phyloP scores from a whole-genome alignment of 2,329 filamentous ascomycete genomes.

The Pseudocercospora eumusae region DNA sequence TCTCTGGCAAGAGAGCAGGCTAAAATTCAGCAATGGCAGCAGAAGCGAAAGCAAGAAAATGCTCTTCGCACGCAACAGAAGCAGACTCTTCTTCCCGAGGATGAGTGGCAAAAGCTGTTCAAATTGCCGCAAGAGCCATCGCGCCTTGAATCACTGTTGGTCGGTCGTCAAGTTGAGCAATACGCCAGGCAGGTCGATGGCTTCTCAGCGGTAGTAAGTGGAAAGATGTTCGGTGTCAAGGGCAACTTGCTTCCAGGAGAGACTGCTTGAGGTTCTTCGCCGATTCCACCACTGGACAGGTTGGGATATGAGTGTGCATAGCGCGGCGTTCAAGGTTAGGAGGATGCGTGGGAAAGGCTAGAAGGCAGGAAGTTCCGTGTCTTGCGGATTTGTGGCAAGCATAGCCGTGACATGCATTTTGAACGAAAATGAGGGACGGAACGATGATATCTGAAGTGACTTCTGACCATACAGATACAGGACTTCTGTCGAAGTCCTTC shows the following conservation, averaged over 20 bases:
- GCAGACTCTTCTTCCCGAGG: conserved; percentile 85
- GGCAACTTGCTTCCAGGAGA: conserved; percentile 64
- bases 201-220: conserved; percentile 85
- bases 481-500: not conserved
- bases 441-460: not conserved
- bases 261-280: conserved; percentile 25
- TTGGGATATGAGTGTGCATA: conserved; percentile 23
- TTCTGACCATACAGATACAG: not conserved
- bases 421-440: not conserved
- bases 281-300: conserved; percentile 4
- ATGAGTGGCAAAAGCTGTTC: conserved; percentile 97
- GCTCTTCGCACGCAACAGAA: conserved; percentile 80
- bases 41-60: conserved; percentile 96
- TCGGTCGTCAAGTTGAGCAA: conserved; percentile 94
- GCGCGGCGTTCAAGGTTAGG: conserved; percentile 28
- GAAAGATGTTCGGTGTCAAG: conserved; percentile 98
- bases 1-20: conserved; percentile 90
- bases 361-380: not conserved
- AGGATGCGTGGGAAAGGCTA: not conserved
- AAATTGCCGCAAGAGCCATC: conserved; percentile 96
- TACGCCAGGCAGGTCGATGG: conserved; percentile 97
- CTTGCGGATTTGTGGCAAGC: not conserved
- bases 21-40: conserved; percentile 95
- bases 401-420: not conserved
- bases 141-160: conserved; percentile 88